Conservation (phyloP, 108 stramenopile genomes). For the Mayamaea pseudoterrestris region DNA sequence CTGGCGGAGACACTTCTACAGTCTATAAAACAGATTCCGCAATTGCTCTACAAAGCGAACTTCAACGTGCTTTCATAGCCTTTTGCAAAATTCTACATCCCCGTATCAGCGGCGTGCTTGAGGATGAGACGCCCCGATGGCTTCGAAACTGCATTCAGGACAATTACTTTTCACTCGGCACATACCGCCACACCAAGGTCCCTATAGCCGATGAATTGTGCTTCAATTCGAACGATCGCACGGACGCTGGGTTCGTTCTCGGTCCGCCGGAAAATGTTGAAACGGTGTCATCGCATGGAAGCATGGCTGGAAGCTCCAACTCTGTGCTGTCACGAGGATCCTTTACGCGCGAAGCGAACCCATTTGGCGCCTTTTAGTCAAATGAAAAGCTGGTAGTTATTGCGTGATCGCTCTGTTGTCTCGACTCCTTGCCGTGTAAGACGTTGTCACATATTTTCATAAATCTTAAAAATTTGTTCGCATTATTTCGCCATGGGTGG, state of each 20-base stretch:
- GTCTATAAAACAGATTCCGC: slow-evolving; percentile 65
- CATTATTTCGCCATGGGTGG: too few relatives aligned
- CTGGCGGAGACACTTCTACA: neutral
- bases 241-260: neutral
- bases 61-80: slow-evolving; percentile 64
- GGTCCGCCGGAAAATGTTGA: neutral
- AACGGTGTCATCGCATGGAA: neutral
- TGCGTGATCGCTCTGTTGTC: too few relatives aligned
- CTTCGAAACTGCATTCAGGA: slow-evolving; percentile 56
- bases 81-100: slow-evolving; percentile 56
- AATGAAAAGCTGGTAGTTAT: too few relatives aligned
- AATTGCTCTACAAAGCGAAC: slow-evolving; percentile 77
- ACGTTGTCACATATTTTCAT: too few relatives aligned
- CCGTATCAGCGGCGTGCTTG: slow-evolving; percentile 40
- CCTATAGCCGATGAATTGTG: slow-evolving; percentile 16
- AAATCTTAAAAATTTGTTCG: too few relatives aligned
- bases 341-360: too few relatives aligned
- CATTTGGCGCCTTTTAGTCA: too few relatives aligned
- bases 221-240: slow-evolving; percentile 2
- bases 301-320: slow-evolving; percentile 3
- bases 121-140: slow-evolving; percentile 62
- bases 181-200: slow-evolving; percentile 57
- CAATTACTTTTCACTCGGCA: slow-evolving; percentile 61
- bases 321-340: slow-evolving; percentile 4
- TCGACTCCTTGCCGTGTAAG: too few relatives aligned